Percentiles rank a stretch among this genome's conserved stretches.
Evolutionary conservation across 148 eudicot genomes (phyloP).

Genomic region (Vaccinium corymbosum): DNA sequence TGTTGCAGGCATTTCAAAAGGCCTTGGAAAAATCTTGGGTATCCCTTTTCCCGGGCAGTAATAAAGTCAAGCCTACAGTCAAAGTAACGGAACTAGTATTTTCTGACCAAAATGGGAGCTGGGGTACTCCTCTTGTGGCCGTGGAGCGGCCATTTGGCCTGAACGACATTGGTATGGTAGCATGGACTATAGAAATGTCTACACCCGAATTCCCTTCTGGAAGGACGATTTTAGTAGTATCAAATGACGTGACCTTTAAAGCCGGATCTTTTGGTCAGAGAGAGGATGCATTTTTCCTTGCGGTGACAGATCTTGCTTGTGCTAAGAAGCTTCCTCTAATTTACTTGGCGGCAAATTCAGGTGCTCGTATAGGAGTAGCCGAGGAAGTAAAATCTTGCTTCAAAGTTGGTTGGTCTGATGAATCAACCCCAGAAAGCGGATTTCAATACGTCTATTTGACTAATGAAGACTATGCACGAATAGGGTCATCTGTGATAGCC

Average conservation of each 20-base stretch:
- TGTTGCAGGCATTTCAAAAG: slow-evolving; percentile 74
- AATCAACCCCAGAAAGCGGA: slow-evolving; percentile 77
- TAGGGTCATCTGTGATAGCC: slow-evolving; percentile 73
- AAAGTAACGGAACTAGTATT: slow-evolving; percentile 72
- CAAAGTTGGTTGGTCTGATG: slow-evolving; percentile 93
- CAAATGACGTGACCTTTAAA: slow-evolving; percentile 89
- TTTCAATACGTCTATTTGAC: slow-evolving; percentile 87
- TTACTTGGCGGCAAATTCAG: slow-evolving; percentile 94
- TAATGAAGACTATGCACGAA: slow-evolving; percentile 63
- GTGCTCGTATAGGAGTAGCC: slow-evolving; percentile 93
- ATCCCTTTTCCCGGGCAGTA: slow-evolving; percentile 32
- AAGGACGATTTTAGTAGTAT: slow-evolving; percentile 66
- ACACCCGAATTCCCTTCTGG: slow-evolving; percentile 98
- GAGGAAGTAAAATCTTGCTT: slow-evolving; percentile 97
- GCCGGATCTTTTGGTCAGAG: slow-evolving; percentile 95
- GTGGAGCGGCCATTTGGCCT: slow-evolving; percentile 61
- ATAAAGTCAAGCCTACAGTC: slow-evolving; percentile 44
- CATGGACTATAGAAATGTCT: slow-evolving; percentile 85
- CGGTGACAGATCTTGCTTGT: slow-evolving; percentile 90
- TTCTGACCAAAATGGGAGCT: slow-evolving; percentile 61
- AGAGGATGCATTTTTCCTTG: slow-evolving; percentile 94
- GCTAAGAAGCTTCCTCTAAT: slow-evolving; percentile 79
- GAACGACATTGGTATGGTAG: slow-evolving; percentile 95
- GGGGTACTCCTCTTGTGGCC: slow-evolving; percentile 76
- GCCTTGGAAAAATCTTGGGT: slow-evolving; percentile 76